Percentiles rank a stretch among this genome's conserved stretches.
These are phyloP conservation scores for Cutaneotrichosporon dermatis DNA, from an alignment of 1,284 basidiomycete genomes.

Conservation along the genomic window DNA sequence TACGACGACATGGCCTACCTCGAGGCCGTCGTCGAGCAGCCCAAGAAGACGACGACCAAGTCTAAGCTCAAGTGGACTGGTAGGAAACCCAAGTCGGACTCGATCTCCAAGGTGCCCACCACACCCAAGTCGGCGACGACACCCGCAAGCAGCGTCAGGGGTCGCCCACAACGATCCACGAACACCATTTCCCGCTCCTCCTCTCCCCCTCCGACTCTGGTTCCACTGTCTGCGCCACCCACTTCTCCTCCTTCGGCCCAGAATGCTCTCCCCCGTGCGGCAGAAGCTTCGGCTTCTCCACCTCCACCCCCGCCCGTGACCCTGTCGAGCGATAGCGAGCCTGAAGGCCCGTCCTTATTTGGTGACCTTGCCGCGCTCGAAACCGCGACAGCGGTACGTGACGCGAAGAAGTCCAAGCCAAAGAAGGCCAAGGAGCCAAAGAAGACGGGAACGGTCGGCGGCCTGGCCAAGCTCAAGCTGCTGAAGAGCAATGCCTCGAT, in stretches of 20 bases:
- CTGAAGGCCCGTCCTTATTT: neutral
- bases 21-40: neutral
- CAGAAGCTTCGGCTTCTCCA: neutral
- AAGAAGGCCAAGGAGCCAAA: neutral
- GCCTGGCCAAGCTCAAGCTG: neutral
- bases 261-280: neutral
- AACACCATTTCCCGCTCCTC: no score
- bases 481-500: neutral
- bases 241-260: neutral
- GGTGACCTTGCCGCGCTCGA: neutral
- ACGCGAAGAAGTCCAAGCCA: neutral
- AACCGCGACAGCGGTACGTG: neutral
- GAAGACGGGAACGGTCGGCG: neutral
- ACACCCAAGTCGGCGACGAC: neutral
- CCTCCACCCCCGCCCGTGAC: neutral
- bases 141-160: neutral
- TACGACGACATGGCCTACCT: constrained; percentile 5
- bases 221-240: neutral
- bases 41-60: neutral
- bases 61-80: neutral
- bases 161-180: neutral
- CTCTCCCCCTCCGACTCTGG: neutral
- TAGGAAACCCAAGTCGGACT: neutral
- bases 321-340: constrained; percentile 1
- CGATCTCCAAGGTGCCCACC: neutral